Conservation (phyloP, 352 stramenopile genomes). For the Pythium aquatile region DNA sequence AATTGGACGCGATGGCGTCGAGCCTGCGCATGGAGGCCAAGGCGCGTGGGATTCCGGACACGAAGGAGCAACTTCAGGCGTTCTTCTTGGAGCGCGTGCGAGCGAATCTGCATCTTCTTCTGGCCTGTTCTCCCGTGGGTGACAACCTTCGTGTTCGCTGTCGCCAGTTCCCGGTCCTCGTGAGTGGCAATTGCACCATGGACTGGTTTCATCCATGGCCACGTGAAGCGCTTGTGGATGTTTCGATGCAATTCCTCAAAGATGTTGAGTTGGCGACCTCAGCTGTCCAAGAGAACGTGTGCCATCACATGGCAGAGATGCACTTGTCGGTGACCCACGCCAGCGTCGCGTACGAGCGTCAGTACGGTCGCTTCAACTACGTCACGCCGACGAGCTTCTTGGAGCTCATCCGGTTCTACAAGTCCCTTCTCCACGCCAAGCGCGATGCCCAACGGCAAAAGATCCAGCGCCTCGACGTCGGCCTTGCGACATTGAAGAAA, state of each 20-base stretch:
- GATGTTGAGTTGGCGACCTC: conserved; percentile 61
- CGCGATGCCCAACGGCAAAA: conserved; percentile 51
- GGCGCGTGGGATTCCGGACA: conserved; percentile 80
- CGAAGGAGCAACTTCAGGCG: conserved; percentile 86
- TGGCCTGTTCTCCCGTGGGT: conserved; percentile 87
- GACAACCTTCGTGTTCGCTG: conserved; percentile 67
- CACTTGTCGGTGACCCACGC: conserved; percentile 83
- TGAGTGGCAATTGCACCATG: conserved; percentile 69
- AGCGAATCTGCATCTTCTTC: conserved; percentile 84
- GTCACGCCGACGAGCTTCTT: conserved; percentile 92
- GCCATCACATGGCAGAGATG: conserved; percentile 92
- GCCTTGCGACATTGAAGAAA: conserved; percentile 81
- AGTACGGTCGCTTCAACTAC: conserved; percentile 87
- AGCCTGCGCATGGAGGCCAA: conserved; percentile 84
- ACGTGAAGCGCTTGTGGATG: conserved; percentile 83
- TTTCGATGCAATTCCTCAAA: conserved; percentile 84
- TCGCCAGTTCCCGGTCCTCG: conserved; percentile 76
- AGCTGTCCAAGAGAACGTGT: conserved; percentile 89
- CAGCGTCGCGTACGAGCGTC: conserved; percentile 72
- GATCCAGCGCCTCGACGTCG: conserved; percentile 83
- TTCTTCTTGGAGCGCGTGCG: conserved; percentile 90
- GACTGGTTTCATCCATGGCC: conserved; percentile 93
- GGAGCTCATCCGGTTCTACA: conserved; percentile 92
- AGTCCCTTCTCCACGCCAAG: conserved; percentile 62
- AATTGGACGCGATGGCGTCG: conserved; percentile 85